phyloP scores from a whole-genome alignment of 257 asterid species.

The Capsicum chinense region DNA sequence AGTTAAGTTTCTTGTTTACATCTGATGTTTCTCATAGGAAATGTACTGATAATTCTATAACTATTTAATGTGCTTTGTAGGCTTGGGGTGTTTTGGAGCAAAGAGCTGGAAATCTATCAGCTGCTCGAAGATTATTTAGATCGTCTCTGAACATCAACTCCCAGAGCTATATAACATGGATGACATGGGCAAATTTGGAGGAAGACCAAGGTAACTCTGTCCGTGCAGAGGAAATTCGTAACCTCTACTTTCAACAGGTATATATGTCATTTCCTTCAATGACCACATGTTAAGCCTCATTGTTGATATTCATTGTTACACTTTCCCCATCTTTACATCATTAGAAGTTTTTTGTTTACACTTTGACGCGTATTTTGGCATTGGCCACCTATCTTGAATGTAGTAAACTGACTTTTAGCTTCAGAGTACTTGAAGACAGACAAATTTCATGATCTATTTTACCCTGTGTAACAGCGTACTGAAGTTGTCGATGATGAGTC shows the following conservation, averaged over 20 bases:
- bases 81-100: slow-evolving; percentile 99
- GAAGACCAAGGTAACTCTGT: slow-evolving; percentile 90
- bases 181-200: slow-evolving; percentile 97
- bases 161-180: slow-evolving; percentile 96
- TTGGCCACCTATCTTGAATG: background rate
- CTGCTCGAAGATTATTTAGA: slow-evolving; percentile 84
- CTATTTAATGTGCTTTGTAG: slow-evolving; percentile 38
- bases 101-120: slow-evolving; percentile 81
- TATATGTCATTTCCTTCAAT: background rate
- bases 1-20: background rate
- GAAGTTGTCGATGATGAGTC: slow-evolving; percentile 94
- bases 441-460: background rate
- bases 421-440: background rate
- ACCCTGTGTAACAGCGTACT: slow-evolving; percentile 69
- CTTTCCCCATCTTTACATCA: background rate
- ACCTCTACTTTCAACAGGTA: slow-evolving; percentile 96
- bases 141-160: slow-evolving; percentile 90
- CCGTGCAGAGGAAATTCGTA: slow-evolving; percentile 92
- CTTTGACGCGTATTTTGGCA: background rate
- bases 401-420: background rate
- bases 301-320: background rate
- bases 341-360: background rate
- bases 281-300: background rate
- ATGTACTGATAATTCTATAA: background rate
- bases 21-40: background rate